Percentiles rank a stretch among this genome's conserved stretches.
phyloP scores from a whole-genome alignment of 331 rosid species.

The Phaseolus coccineus region DNA sequence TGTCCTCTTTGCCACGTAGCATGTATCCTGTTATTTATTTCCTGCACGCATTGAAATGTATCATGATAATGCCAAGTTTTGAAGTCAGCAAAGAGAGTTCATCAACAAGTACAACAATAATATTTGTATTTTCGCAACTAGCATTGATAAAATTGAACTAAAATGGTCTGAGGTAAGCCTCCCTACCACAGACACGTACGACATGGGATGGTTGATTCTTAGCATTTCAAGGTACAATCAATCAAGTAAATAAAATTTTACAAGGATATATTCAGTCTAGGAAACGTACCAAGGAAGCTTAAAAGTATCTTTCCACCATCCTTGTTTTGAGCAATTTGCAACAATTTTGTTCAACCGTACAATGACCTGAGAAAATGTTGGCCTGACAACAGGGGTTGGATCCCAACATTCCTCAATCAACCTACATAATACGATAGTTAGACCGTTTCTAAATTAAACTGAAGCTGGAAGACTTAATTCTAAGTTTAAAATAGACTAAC shows the following conservation, averaged over 20 bases:
- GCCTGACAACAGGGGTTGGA: constrained; percentile 79
- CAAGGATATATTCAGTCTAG: constrained; percentile 26
- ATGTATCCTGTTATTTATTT: constrained; percentile 45
- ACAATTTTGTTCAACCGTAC: constrained; percentile 84
- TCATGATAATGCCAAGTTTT: constrained; percentile 11
- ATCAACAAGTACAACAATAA: constrained; percentile 12
- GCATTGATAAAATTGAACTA: constrained; percentile 29
- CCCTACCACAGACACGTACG: neutral
- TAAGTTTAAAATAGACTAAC: constrained; percentile 58
- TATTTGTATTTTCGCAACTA: constrained; percentile 21
- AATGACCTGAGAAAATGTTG: constrained; percentile 84
- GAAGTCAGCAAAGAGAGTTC: constrained; percentile 16
- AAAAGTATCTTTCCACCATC: constrained; percentile 98
- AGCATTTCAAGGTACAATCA: constrained; percentile 11
- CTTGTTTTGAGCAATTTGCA: constrained; percentile 89
- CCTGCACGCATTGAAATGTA: constrained; percentile 52
- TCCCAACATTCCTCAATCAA: constrained; percentile 98
- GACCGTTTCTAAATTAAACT: constrained; percentile 35
- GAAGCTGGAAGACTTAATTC: constrained; percentile 24
- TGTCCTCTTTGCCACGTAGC: constrained; percentile 36
- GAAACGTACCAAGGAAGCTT: constrained; percentile 93
- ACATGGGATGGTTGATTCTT: constrained; percentile 13
- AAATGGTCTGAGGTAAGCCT: constrained; percentile 11
- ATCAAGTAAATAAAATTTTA: constrained; percentile 11
- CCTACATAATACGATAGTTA: constrained; percentile 60